A percentile compares a stretch with the other conserved stretches of the same genome.
These are phyloP conservation scores for Trichoderma endophyticum DNA, from an alignment of 2,329 filamentous ascomycete species.

Conservation along the genomic window DNA sequence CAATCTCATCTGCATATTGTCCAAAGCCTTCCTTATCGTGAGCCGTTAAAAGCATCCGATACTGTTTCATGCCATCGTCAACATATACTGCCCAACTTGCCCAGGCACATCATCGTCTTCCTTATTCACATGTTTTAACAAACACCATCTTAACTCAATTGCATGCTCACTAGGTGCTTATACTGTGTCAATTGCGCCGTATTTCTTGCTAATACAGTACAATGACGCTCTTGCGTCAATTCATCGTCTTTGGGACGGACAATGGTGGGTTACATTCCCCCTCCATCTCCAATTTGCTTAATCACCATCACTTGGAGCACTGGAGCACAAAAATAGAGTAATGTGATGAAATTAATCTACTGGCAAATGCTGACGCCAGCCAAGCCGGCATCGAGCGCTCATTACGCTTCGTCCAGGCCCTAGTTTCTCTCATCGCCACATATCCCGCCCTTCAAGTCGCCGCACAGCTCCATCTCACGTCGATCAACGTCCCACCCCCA, in stretches of 20 bases:
- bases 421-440: conserved; percentile 46
- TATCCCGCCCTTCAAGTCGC: conserved; percentile 40
- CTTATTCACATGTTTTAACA: not conserved
- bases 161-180: not conserved
- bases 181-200: not conserved
- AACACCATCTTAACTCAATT: not conserved
- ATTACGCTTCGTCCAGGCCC: conserved; percentile 55
- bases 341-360: not conserved
- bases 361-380: not conserved
- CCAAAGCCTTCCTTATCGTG: not conserved
- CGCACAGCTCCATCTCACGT: conserved; percentile 29
- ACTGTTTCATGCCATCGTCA: not conserved
- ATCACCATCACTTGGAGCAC: not conserved
- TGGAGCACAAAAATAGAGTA: not conserved
- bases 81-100: no score
- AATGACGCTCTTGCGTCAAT: conserved; percentile 1
- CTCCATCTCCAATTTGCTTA: not conserved
- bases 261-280: conserved; percentile 10
- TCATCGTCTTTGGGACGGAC: conserved; percentile 14
- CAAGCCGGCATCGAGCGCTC: conserved; percentile 54
- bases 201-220: not conserved
- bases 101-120: no score
- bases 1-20: not conserved
- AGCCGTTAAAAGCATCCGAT: not conserved
- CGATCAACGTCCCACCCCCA: conserved; percentile 29